Evolutionary conservation across 192 early-diverging fungal species (phyloP), one percentile per base, ranked within the genome.

Genomic region (Funneliformis geosporum): DNA sequence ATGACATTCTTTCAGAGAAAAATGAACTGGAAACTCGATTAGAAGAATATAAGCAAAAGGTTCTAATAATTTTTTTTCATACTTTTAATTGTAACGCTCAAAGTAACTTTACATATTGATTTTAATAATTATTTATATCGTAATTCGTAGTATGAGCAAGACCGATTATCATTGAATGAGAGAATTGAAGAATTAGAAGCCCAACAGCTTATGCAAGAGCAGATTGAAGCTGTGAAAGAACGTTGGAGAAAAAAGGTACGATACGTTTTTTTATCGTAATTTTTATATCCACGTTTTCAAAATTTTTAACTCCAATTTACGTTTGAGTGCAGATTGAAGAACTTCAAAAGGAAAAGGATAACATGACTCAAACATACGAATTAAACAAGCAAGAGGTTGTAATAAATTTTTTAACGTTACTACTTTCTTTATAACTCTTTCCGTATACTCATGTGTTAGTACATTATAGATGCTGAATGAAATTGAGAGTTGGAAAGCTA

Each of bases 281-380:
- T 55, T 7, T 11, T 1, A 21, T 44, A 4, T 44, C 0, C 0
- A 44, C n/a, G n/a, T 44, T 55, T 16, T n/a, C 16, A 55, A 55
- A 55, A 21, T 6, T 21, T 55, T 18, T 16, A 21, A 55, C 21
- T 6, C 50, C 21, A 2, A 33, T 33, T 33, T 33, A 33, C 33
- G 5, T 55, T 55, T 55, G 14, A 6, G 18, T 18, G 21, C 18
- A 55, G 50, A 6, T 55, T 55, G 73, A 68, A 27, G 39, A 50
- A 21, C 80, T 82, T 67, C 80, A 70, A 44, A 79, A 81, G 18
- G 80, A 84, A 47, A 75, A 79, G 8, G 70, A 74, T 50, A 80
- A 84, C 14, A 39, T 81, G 38, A 80, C 78, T 76, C 42, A 68
- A 27, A 74, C 77, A 70, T 80, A 79, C 23, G 78, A 84, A 42